These are phyloP conservation scores for Paxillus rubicundulus DNA, from an alignment of 768 basidiomycete genomes.

Conservation along the genomic window DNA sequence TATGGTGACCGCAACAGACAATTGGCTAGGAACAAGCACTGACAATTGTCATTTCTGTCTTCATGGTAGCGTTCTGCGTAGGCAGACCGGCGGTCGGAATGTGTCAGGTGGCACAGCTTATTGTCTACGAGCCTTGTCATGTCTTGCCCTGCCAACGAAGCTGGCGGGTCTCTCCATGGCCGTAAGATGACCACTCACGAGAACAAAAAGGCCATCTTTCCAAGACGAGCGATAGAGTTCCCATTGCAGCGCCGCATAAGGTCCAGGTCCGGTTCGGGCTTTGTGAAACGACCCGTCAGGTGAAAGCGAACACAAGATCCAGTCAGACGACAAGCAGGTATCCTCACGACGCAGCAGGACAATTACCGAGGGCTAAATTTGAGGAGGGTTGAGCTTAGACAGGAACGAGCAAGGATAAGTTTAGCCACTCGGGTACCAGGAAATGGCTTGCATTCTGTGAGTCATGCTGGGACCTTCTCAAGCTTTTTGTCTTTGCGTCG, in stretches of 20 bases:
- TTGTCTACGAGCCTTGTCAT: constrained; percentile 15
- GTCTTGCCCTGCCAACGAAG: background rate
- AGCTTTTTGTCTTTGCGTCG: constrained; percentile 16
- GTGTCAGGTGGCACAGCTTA: constrained; percentile 5
- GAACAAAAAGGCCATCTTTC: constrained; percentile 19
- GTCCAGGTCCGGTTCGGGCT: background rate
- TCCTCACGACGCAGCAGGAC: background rate
- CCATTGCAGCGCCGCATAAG: background rate
- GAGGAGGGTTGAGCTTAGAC: background rate
- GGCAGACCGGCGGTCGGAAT: constrained; percentile 7
- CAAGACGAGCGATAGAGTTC: background rate
- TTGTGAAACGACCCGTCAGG: background rate
- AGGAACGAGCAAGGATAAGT: background rate
- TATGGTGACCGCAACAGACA: constrained; percentile 10
- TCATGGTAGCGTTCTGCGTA: background rate
- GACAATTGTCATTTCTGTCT: constrained; percentile 3
- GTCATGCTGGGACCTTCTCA: background rate
- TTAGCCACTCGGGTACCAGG: background rate
- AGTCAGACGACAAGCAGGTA: background rate
- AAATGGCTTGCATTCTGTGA: background rate
- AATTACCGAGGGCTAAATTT: constrained; percentile 1
- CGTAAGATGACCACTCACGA: constrained; percentile 9
- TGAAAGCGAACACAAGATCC: background rate
- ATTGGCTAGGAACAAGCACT: constrained; percentile 5
- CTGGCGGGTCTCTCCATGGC: constrained; percentile 1